Base-by-base conservation (phyloP, 805 yeast species). In the Saturnispora quitensis region DNA sequence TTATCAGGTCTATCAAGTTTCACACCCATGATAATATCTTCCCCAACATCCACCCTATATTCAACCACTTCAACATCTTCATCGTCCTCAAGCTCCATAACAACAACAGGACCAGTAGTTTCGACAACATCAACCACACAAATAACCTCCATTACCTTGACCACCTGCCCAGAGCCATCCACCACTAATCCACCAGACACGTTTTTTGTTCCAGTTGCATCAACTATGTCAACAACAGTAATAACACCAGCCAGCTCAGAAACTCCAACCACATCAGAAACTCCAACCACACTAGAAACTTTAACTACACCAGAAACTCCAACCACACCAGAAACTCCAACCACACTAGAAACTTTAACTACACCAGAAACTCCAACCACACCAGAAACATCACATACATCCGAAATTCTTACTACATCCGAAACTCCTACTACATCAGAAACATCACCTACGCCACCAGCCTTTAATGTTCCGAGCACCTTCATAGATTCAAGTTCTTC, bases 221-320 rank as follows among this genome's bases (percentile, higher is more conserved):
- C 47, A 38, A 18, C 50, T 34, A 27, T 52, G 31, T n/a, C 52
- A 40, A 45, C 50, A 5, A 34, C 53, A 13, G 8, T 47, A 22
- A 34, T 45, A 20, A 35, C 20, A 36, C 5, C 47, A n/a, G 5
- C 48, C 22, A 6, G 22, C 4, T 31, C 45, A 4, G 13, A 48
- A 8, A 13, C 56, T 9, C 51, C 51, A 45, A 20, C 47, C 18
- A 64, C 72, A 33, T 50, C 63, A 20, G 59, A 67, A 33, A 61
- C 63, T n/a, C 28, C 44, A 36, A 64, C 68, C 54, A 69, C 71
- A 50, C 47, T 55, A 28, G 15, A 31, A 31, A 31, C 34, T 35
- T 58, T 4, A 10, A n/a, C 40, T 35, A 38, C 42, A 3, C 5
- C 12, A 38, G 24, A 18, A 18, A n/a, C 22, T 5, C 10, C 40